Base-by-base conservation (phyloP, 306 rosid genomes). In the Elaeagnus macrophylla region DNA sequence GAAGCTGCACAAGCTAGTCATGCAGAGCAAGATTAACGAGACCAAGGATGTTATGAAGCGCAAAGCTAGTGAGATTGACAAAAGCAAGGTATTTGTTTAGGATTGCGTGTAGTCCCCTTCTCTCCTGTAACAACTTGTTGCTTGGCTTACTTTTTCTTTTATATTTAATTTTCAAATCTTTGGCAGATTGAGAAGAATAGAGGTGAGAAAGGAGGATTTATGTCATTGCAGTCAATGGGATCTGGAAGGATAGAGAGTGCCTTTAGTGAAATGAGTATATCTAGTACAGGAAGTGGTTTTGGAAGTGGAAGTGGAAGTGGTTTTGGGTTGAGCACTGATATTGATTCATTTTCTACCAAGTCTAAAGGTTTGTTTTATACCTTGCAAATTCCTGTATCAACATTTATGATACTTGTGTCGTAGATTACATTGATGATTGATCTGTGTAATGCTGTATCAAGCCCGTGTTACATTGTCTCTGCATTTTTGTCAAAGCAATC, bases 1-100 rank as follows among this genome's bases (percentile, higher is more conserved):
- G 88, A 91, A 87, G 78, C 67, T 91, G 79, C 95, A 86, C 80
- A 91, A 84, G 76, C 76, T 86, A 61, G 95, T 91, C 44, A 39
- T 76, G 95, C 89, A 84, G 75, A 91, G 93, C 83, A 87, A 91
- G 81, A 84, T 91, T 54, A 84, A 91, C 62, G 97, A 91, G 61
- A 91, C 97, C 54, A 86, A 87, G 87, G 97, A 91, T 77, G 76
- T 72, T 55, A 91, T 91, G 97, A 91, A 84, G 76, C 89, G 89
- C 42, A 91, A 91, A 75, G 97, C 96, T 55, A 91, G 81, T 78
- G 97, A 91, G 79, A 91, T 91, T 75, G 96, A 91, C 79, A 91
- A 91, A 71, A 91, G 94, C 97, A 91, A 91, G 97, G 97, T 91
- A 72, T 65, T 14, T 18, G 32, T 1, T 25, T 25, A 25, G 32